Percentiles rank a stretch among this genome's conserved stretches.
Conservation (phyloP, 805 yeast genomes). For the Clavispora santaluciae region DNA sequence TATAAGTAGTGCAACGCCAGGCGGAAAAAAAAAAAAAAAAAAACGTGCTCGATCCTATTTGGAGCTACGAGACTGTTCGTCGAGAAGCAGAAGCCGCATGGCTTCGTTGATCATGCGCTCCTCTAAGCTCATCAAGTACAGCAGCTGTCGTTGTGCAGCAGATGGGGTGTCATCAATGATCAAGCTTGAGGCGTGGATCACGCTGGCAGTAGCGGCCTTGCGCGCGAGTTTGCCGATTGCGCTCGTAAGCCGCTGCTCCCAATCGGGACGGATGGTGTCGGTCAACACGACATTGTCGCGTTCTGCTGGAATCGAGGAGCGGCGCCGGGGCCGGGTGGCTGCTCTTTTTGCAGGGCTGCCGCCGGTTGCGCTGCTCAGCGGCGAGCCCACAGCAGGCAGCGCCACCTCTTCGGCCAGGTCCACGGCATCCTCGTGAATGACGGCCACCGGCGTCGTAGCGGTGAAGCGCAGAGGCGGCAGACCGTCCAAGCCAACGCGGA, state of each 20-base stretch:
- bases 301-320: slow-evolving; percentile 55
- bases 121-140: slow-evolving; percentile 31
- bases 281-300: slow-evolving; percentile 71
- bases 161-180: slow-evolving; percentile 35
- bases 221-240: slow-evolving; percentile 79
- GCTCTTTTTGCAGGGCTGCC: slow-evolving; percentile 1
- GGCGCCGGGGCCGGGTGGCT: slow-evolving; percentile 15
- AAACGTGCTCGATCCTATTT: too few species aligned
- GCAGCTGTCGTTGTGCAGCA: slow-evolving; percentile 6
- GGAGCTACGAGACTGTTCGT: slow-evolving; percentile 48
- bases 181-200: slow-evolving; percentile 83
- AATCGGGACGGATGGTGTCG: slow-evolving; percentile 85
- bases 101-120: slow-evolving; percentile 85
- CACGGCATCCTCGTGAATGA: slow-evolving; percentile 6
- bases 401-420: background rate
- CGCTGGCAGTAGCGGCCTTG: slow-evolving; percentile 90
- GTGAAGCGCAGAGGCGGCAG: slow-evolving; percentile 43
- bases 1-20: too few species aligned
- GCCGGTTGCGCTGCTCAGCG: background rate
- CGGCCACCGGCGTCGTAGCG: slow-evolving; percentile 6
- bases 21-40: too few species aligned
- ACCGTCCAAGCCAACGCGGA: slow-evolving; percentile 56
- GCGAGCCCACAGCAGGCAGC: background rate
- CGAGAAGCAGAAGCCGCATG: slow-evolving; percentile 64
- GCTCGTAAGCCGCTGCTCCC: slow-evolving; percentile 70